Base-by-base conservation (phyloP, 2,329 filamentous ascomycete species). In the Zymoseptoria passerinii region DNA sequence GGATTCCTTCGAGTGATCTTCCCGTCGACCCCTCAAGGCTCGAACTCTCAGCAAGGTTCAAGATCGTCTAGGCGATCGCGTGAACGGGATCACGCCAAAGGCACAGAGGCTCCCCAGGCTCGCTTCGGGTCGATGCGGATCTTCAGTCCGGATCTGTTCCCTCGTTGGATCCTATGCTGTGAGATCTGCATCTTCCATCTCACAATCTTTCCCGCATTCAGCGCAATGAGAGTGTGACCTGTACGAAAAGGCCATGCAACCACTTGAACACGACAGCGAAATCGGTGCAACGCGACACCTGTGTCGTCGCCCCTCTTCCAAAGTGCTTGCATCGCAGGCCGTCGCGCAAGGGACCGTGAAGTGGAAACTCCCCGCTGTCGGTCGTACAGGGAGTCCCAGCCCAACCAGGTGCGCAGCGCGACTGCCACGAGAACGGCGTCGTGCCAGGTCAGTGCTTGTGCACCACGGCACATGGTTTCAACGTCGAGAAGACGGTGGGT, bases 301-400 rank as follows among this genome's bases (percentile, higher is more conserved):
- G 23, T 4, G 23, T 23, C 23, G 63, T 61, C 58, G 59, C 61
- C 54, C 58, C 56, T 54, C 48, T 51, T 49, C 56, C 44, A 59
- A 52, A 66, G 65, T 64, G 66, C 64, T 60, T 61, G 64, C 65
- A 65, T 61, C 66, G 66, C 60, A 53, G 50, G 56, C 48, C 57
- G 58, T 56, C 40, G 65, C 59, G 65, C 64, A 63, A 65, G 62
- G 61, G 58, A 58, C 57, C 51, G 57, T 23, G 23, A 2, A 23
- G 2, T 23, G 23, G 4, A 23, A 23, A 23, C 2, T 44, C 35
- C 52, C 44, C 28, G 49, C 60, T 56, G 50, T 16, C 40, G 35
- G 63, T 60, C 50, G 55, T 54, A 61, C 61, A 57, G 20, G 53
- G 27, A 56, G 29, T 58, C 51, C 53, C 55, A 40, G 35, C 35